phyloP scores from a whole-genome alignment of 177 flowering plant genomes.

The Tripterygium wilfordii region DNA sequence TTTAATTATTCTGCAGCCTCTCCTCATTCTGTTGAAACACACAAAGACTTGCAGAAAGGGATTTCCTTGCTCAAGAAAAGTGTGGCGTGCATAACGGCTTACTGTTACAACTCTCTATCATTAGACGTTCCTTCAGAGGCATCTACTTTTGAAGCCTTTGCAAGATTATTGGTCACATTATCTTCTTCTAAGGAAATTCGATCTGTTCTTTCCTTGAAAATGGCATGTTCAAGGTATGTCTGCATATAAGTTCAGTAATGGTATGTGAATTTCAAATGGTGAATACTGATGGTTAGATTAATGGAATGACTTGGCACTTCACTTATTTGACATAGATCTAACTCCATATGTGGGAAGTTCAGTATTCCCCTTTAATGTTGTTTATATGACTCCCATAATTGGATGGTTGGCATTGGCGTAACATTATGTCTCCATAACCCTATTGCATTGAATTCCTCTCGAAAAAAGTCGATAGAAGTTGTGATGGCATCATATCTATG shows the following conservation, averaged over 20 bases:
- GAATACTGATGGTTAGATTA: no score
- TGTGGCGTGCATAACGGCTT: slow-evolving; percentile 91
- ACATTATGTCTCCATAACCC: no score
- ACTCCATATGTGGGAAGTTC: no score
- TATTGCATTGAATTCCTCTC: no score
- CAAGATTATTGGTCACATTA: slow-evolving; percentile 69
- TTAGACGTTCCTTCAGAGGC: slow-evolving; percentile 75
- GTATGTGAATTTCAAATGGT: no score
- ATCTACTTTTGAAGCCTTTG: slow-evolving; percentile 95
- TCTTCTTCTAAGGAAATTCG: slow-evolving; percentile 89
- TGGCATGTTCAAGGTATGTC: slow-evolving; percentile 71
- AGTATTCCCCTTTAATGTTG: no score
- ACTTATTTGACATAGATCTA: no score
- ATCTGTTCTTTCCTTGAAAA: slow-evolving; percentile 61
- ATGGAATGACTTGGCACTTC: no score
- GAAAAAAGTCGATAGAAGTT: no score
- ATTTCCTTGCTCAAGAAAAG: slow-evolving; percentile 94
- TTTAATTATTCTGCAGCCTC: slow-evolving; percentile 80
- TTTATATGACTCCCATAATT: no score
- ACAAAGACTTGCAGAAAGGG: slow-evolving; percentile 93
- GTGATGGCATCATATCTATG: no score
- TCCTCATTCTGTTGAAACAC: slow-evolving; percentile 76
- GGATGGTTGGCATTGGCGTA: no score
- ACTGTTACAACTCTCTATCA: slow-evolving; percentile 71
- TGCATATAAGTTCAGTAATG: neutral